Evolutionary conservation across 352 stramenopile genomes (phyloP), one percentile per base, ranked within the genome.

Genomic region (Phytophthora tubulina): DNA sequence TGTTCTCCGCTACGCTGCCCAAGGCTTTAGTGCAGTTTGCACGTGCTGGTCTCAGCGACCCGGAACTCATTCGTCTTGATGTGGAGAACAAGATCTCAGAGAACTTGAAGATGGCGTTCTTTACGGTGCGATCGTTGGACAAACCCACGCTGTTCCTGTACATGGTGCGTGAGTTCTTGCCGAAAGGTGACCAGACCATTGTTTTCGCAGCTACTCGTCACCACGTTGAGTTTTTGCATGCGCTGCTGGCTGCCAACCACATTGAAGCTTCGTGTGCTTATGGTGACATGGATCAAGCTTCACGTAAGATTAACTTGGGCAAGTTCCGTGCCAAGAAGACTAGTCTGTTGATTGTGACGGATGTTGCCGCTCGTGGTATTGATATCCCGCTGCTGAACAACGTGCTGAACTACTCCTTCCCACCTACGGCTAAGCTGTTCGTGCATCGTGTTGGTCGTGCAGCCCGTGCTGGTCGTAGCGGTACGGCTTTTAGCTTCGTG

Each of bases 181-280:
- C 92, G 8, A 79, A 85, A 52, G 85, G 90, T 32, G 86, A 99
- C 35, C 90, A 99, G 64, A 99, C 97, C 14, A 97, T 99, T 39
- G 93, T 99, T 35, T 99, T 99, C 74, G 95, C 95, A 4, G 97
- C 98, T 6, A 99, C 98, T 31, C 84, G 96, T 21, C 97, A 99
- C 80, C 98, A 99, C 80, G 97, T 99, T 8, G 98, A 99, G 80
- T 99, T 99, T 61, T 70, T 99, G n/a, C 90, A 98, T 63, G 94
- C 96, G n/a, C 70, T 99, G 21, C 75, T 99, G 6, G 79, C 76
- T 6, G 88, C 92, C 10, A 86, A 90, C 68, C 82, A 90, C 60
- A 93, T 97, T 45, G 83, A 96, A 4, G 94, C 87, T 55, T 97
- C 87, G 38, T 88, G 89, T 57, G 91, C 98, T 13, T 99, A 98